Evolutionary conservation across 805 yeast species (phyloP), one percentile per base, ranked within the genome.

Genomic region (Maudiozyma pseudohumilis): DNA sequence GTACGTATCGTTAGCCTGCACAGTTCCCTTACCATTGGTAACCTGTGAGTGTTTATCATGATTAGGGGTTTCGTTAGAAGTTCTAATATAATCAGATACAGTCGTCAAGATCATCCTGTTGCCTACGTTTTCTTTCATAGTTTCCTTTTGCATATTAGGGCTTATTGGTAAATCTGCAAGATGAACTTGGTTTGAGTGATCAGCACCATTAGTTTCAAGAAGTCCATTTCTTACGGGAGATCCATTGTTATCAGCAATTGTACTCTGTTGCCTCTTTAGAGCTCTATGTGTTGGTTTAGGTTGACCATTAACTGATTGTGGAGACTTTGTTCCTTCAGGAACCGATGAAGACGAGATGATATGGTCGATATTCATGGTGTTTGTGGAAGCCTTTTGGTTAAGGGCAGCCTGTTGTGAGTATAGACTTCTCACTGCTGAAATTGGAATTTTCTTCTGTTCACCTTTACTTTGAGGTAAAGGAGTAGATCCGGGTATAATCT

Each of bases 161-260:
- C n/a, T n/a, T n/a, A n/a, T n/a, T 28, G 62, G 62, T 17, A 57
- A 37, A 25, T 52, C 58, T 3, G 62, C 61, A 25, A 57, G 38
- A 32, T 48, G 53, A 4, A 57, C 56, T 38, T 34, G 38, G 4
- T 45, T 41, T 32, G 62, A n/a, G n/a, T n/a, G 62, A 16, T 56
- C 36, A 25, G 52, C 57, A 3, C 61, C 60, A n/a, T 40, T 43
- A 15, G 35, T 44, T 10, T 47, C 52, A 19, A 47, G 49, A 19
- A 8, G n/a, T 12, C 25, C 29, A 25, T 45, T 47, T 25, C 50
- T 50, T 6, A 51, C 52, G 3, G 60, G 59, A 1, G 60, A 54
- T 4, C 55, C 59, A 32, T 49, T 54, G 32, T 51, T 53, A 36
- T 56, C 58, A 13, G 61, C 61, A 28, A 56, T 53, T 0, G 60